These are phyloP conservation scores for Rhodamnia rubescens DNA, from an alignment of 345 rosid species.

Conservation along the genomic window DNA sequence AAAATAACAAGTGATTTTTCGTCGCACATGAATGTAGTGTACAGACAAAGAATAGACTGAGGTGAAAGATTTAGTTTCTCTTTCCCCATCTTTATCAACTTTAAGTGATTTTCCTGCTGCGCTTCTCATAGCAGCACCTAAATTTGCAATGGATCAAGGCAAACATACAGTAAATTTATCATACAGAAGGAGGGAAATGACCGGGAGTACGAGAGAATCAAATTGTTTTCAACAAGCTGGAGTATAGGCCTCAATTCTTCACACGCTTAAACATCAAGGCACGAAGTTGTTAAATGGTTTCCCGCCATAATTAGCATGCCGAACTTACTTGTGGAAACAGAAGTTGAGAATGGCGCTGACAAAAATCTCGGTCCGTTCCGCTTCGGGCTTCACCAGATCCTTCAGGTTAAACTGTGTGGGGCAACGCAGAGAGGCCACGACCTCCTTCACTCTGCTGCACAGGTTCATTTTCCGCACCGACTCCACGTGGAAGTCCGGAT, in stretches of 20 bases:
- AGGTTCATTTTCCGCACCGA: conserved; percentile 36
- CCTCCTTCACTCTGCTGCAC: conserved; percentile 32
- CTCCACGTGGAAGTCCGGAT: conserved; percentile 62
- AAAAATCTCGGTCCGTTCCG: conserved; percentile 53
- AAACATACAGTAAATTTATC: no score
- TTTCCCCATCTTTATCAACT: no score
- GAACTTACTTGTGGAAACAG: conserved; percentile 60
- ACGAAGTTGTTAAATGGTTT: background rate
- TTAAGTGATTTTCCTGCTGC: no score
- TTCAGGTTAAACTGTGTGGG: conserved; percentile 44
- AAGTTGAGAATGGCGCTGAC: conserved; percentile 74
- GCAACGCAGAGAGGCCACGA: conserved; percentile 34
- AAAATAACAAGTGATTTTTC: background rate
- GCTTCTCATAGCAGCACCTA: no score
- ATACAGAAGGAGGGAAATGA: no score
- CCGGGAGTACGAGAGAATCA: no score
- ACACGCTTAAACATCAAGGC: background rate
- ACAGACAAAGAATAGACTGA: background rate
- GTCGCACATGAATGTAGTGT: background rate
- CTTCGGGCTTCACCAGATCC: conserved; percentile 59
- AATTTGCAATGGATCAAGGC: no score
- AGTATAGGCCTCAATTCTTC: background rate
- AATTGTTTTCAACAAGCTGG: no score
- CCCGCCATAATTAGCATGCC: background rate
- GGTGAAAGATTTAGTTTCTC: background rate